A percentile compares a stretch with the other conserved stretches of the same genome.
phyloP scores from a whole-genome alignment of 495 filamentous ascomycete species.

The Cairneyella variabilis region DNA sequence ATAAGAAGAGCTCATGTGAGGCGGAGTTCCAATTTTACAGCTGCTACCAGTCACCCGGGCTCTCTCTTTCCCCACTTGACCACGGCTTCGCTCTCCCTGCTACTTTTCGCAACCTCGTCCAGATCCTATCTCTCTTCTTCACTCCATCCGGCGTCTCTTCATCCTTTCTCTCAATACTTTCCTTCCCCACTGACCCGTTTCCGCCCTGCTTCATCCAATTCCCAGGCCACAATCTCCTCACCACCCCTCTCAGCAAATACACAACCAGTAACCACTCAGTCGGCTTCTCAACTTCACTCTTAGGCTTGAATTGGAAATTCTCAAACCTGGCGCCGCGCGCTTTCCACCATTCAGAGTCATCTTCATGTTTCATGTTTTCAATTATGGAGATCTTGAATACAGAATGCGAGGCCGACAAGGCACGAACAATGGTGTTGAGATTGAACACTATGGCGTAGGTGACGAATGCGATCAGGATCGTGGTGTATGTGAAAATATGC shows the following conservation, averaged over 20 bases:
- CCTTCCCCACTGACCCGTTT: no score
- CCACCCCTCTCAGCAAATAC: background rate
- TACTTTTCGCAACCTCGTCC: no score
- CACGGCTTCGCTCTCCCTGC: no score
- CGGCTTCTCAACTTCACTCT: background rate
- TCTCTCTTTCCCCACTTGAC: no score
- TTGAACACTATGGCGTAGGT: constrained; percentile 1
- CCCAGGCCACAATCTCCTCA: no score
- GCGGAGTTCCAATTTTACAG: no score
- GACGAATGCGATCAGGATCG: background rate
- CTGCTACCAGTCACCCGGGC: no score
- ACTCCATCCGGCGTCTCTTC: no score
- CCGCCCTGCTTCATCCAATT: no score
- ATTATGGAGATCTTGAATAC: background rate
- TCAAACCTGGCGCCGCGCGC: background rate
- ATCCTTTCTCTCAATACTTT: no score
- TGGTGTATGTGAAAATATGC: background rate
- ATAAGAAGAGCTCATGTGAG: no score
- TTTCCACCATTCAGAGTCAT: background rate
- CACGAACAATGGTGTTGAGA: background rate
- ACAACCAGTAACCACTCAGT: background rate
- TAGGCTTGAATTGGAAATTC: background rate
- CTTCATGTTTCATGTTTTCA: background rate
- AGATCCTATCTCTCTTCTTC: no score
- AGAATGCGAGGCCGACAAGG: background rate